Evolutionary conservation across 148 eudicot species (phyloP).

Genomic region (Fallopia convolvulus): DNA sequence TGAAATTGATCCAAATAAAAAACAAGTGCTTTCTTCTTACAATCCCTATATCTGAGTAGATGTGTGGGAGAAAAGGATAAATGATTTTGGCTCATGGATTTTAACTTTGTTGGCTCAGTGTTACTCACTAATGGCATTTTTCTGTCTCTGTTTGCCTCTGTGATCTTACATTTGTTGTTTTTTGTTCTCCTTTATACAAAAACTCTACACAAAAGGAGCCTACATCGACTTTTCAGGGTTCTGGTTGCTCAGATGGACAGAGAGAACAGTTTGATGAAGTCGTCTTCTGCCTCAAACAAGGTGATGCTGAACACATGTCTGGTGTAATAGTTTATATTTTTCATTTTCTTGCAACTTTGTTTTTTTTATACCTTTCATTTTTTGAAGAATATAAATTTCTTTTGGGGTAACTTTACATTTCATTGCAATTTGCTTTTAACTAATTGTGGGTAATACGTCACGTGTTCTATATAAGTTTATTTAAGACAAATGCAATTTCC

Average conservation of each 20-base stretch:
- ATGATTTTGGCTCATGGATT: background rate
- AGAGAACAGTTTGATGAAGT: slow-evolving; percentile 22
- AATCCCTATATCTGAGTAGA: background rate
- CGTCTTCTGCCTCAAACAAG: slow-evolving; percentile 41
- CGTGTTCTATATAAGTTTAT: background rate
- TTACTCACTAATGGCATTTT: background rate
- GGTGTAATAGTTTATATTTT: background rate
- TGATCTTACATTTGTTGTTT: background rate
- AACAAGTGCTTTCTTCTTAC: background rate
- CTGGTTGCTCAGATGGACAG: slow-evolving; percentile 32
- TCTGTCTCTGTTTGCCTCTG: background rate
- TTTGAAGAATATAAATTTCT: background rate
- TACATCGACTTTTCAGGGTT: slow-evolving; percentile 52
- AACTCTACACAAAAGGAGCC: slow-evolving; percentile 49
- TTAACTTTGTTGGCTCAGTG: background rate
- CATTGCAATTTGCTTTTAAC: background rate
- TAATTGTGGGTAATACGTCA: background rate
- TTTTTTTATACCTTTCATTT: background rate
- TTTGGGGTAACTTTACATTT: background rate
- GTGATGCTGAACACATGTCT: slow-evolving; percentile 26
- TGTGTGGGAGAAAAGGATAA: background rate
- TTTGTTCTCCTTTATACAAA: slow-evolving; percentile 16
- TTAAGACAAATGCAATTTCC: background rate
- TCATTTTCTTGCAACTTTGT: slow-evolving; percentile 34
- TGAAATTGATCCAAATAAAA: background rate